These are phyloP conservation scores for Nissolia schottii DNA, from an alignment of 306 rosid species.

Conservation along the genomic window DNA sequence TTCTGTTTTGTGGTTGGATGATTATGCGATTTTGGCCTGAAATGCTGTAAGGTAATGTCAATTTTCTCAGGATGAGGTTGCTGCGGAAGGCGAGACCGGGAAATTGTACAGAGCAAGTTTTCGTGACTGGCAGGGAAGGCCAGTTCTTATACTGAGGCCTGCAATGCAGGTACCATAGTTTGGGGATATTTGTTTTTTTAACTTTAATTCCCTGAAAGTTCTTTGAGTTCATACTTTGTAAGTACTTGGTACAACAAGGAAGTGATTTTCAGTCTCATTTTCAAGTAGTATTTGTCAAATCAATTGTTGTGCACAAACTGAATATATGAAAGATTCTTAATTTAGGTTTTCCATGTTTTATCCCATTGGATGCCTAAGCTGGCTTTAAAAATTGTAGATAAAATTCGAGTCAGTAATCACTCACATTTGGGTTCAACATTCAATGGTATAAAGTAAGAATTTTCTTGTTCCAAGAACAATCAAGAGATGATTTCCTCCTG, in stretches of 20 bases:
- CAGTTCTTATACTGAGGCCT: slow-evolving; percentile 45
- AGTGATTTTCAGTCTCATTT: background rate
- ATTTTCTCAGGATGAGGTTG: slow-evolving; percentile 41
- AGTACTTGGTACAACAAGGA: background rate
- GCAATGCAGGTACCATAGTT: slow-evolving; percentile 43
- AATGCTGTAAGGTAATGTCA: background rate
- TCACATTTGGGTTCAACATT: background rate
- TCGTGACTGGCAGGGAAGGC: slow-evolving; percentile 62
- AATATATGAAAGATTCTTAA: background rate
- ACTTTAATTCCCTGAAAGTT: background rate
- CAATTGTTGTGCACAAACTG: background rate
- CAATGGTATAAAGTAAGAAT: background rate
- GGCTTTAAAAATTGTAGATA: background rate
- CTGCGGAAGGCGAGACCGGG: slow-evolving; percentile 55
- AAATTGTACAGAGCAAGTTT: slow-evolving; percentile 74
- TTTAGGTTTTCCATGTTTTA: background rate
- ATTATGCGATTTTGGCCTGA: slow-evolving; percentile 27
- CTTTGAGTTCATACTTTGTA: background rate
- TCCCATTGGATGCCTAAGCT: background rate
- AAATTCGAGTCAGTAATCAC: background rate
- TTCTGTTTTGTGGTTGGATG: background rate
- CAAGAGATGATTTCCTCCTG: background rate
- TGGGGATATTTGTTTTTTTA: background rate
- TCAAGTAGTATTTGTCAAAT: background rate
- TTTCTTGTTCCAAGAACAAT: background rate